These are phyloP conservation scores for Ganoderma multipileum DNA, from an alignment of 1,284 basidiomycete species.

Conservation along the genomic window DNA sequence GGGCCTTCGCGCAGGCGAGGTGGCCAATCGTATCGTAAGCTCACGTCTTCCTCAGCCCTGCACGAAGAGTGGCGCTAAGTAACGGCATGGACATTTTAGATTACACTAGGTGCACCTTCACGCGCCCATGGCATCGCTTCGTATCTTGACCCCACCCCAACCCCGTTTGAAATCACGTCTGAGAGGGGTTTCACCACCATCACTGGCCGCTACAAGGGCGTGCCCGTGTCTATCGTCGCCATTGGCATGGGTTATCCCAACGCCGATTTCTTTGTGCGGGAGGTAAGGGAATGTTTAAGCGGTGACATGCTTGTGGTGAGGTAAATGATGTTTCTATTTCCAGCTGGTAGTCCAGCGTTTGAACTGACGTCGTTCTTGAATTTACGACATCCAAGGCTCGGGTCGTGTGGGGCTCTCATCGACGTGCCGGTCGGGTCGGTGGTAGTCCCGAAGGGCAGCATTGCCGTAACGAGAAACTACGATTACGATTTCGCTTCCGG, in stretches of 20 bases:
- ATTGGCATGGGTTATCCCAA: conserved; percentile 87
- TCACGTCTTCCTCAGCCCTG: conserved; percentile 1
- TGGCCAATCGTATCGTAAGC: conserved; percentile 82
- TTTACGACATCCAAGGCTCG: conserved; percentile 55
- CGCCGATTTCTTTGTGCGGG: conserved; percentile 87
- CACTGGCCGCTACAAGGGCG: conserved; percentile 75
- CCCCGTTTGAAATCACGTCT: conserved; percentile 68
- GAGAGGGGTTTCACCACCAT: conserved; percentile 84
- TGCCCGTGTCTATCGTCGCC: conserved; percentile 77
- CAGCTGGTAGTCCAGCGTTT: conserved; percentile 5
- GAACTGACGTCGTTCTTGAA: conserved; percentile 20
- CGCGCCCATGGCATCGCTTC: conserved; percentile 68
- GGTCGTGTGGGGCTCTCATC: conserved; percentile 81
- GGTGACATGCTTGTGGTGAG: conserved; percentile 83
- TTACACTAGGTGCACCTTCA: conserved; percentile 80
- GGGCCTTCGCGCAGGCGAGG: conserved; percentile 75
- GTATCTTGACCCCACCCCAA: conserved; percentile 63
- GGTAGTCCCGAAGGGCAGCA: conserved; percentile 71
- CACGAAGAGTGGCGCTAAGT: conserved; percentile 12
- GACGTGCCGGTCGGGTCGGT: conserved; percentile 77
- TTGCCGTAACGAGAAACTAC: conserved; percentile 77
- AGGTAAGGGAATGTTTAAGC: conserved; percentile 76
- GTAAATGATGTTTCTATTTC: conserved; percentile 43
- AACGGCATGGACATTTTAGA: conserved; percentile 43
- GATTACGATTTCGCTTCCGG: conserved; percentile 74